Base-by-base conservation (phyloP, 306 rosid species). In the Rosa chinensis region DNA sequence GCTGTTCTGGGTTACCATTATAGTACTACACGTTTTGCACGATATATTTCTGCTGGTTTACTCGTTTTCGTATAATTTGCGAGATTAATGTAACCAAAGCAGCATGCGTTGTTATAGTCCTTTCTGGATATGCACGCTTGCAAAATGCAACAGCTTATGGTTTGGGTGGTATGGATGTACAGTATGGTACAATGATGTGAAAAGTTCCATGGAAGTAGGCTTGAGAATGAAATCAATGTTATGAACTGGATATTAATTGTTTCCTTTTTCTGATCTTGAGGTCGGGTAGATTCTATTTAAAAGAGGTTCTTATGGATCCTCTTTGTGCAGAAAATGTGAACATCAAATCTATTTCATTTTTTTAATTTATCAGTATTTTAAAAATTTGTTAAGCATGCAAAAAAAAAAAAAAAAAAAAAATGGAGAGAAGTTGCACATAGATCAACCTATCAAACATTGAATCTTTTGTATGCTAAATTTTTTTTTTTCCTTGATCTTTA, bases 401-500 rank as follows among this genome's bases (percentile, higher is more conserved):
- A 18, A 58, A 13, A 63, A 63, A 64, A 58, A 2, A 53, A 6
- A 5, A 62, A 28, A 11, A 11, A 62, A 10, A 77, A 58, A 74
- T 63, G 55, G 66, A 63, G 64, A 76, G 70, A 48, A 53, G 70
- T 44, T 66, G 66, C n/a, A 32, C 45, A 77, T 5, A 59, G 74
- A 11, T 10, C 64, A 72, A 77, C 73, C 28, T 70, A 70, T 17
- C 66, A 67, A 73, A 47, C 3, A 32, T 70, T 37, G 25, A 49
- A 79, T 25, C 37, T 74, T 74, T 44, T 69, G 14, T 35, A 35
- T 42, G 49, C 84, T 83, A 79, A 86, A 45, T 73, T 5, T 14
- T 67, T 7, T n/a, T 56, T 5, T n/a, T 67, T 12, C 56, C 5
- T 75, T 82, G 80, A 72, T 78, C 45, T 16, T 88, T 77, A 55